phyloP scores from a whole-genome alignment of 768 basidiomycete species.

The Candolleomyces eurysporus region DNA sequence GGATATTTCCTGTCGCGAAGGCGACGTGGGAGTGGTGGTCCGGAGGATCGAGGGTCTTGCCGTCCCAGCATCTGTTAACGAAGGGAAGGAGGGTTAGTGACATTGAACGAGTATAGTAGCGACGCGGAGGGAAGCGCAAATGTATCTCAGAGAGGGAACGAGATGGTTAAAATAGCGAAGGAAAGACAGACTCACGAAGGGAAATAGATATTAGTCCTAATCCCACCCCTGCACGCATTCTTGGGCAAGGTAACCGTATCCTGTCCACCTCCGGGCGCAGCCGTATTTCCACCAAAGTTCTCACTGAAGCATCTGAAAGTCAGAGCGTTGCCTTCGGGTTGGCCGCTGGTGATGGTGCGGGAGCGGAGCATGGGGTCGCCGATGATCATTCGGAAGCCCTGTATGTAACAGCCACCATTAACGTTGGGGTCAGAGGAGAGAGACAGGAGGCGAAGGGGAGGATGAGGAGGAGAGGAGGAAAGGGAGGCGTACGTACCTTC shows the following conservation, averaged over 20 bases:
- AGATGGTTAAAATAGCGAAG: no score
- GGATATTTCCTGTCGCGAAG: constrained; percentile 1
- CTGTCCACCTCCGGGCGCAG: not conserved
- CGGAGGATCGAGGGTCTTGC: constrained; percentile 6
- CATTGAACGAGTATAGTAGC: not conserved
- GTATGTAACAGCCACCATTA: not conserved
- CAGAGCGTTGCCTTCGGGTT: not conserved
- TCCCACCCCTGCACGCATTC: constrained; percentile 1
- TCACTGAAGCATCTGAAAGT: constrained; percentile 4
- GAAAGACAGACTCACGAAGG: not conserved
- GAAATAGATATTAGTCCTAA: constrained; percentile 7
- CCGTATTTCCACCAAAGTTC: not conserved
- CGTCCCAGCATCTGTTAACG: constrained; percentile 8
- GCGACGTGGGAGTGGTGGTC: constrained; percentile 10
- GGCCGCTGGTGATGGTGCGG: not conserved
- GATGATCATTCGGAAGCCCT: constrained; percentile 8
- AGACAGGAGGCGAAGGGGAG: not conserved
- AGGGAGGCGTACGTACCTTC: not conserved
- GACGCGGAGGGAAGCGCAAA: no score
- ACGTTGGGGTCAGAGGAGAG: no score
- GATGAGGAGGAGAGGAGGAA: no score
- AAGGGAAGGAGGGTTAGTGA: not conserved
- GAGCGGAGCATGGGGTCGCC: constrained; percentile 8
- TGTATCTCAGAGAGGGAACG: no score
- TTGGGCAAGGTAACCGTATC: constrained; percentile 7